Evolutionary conservation across 805 yeast species (phyloP).

Genomic region (Metschnikowia lachancei): DNA sequence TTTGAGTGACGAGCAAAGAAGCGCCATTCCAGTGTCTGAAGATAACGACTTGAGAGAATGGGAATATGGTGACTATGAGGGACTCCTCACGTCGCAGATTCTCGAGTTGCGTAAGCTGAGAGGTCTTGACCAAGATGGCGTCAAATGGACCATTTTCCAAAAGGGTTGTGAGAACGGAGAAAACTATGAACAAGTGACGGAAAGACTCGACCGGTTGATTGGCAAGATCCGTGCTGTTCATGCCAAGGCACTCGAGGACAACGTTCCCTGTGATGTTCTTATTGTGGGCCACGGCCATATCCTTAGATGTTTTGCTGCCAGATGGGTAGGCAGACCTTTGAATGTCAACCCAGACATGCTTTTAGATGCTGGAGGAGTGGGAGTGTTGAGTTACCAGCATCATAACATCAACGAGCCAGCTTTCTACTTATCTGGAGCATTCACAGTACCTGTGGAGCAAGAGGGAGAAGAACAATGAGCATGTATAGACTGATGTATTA

Average conservation of each 20-base stretch:
- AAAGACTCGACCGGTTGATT: constrained; percentile 71
- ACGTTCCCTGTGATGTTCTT: constrained; percentile 65
- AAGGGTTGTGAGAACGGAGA: constrained; percentile 96
- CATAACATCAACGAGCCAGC: constrained; percentile 85
- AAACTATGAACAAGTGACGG: constrained; percentile 58
- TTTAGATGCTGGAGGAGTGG: constrained; percentile 93
- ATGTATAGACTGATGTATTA: too few relatives aligned
- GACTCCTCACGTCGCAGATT: constrained; percentile 67
- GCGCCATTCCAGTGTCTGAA: constrained; percentile 40
- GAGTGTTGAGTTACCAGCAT: constrained; percentile 88
- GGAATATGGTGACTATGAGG: constrained; percentile 97
- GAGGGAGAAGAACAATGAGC: constrained; percentile 29
- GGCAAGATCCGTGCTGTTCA: constrained; percentile 62
- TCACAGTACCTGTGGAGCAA: constrained; percentile 67
- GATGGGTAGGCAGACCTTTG: constrained; percentile 74
- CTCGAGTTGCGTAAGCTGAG: constrained; percentile 52
- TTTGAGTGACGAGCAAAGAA: constrained; percentile 42
- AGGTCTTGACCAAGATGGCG: constrained; percentile 49
- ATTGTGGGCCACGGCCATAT: constrained; percentile 94
- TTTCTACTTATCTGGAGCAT: constrained; percentile 77
- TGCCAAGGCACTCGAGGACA: constrained; percentile 46
- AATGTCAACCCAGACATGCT: constrained; percentile 72
- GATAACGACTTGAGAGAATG: constrained; percentile 84
- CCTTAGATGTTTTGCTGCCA: constrained; percentile 79
- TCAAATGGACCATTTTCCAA: constrained; percentile 77